These are phyloP conservation scores for Venturia nashicola DNA, from an alignment of 2,329 filamentous ascomycete genomes.

Conservation along the genomic window DNA sequence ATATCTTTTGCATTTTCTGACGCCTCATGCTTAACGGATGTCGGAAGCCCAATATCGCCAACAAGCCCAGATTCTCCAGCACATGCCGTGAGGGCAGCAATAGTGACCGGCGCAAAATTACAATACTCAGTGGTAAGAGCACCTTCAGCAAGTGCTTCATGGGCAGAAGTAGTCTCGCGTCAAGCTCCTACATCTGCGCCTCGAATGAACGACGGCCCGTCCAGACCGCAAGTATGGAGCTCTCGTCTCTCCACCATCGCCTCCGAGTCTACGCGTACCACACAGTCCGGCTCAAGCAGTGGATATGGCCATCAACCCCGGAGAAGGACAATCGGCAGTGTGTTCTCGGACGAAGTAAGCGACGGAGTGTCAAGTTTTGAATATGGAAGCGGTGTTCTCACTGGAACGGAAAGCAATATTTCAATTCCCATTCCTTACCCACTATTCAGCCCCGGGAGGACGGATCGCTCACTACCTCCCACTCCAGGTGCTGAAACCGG, in stretches of 20 bases:
- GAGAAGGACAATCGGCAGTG: constrained; percentile 8
- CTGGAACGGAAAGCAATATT: constrained; percentile 16
- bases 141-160: constrained; percentile 23
- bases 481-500: constrained; percentile 12
- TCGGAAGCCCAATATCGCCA: constrained; percentile 17
- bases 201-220: constrained; percentile 23
- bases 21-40: constrained; percentile 17
- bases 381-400: constrained; percentile 8
- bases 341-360: constrained; percentile 2
- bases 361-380: constrained; percentile 1
- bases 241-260: constrained; percentile 13
- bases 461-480: constrained; percentile 1
- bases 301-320: neutral
- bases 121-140: constrained; percentile 22
- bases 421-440: constrained; percentile 23
- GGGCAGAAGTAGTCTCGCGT: constrained; percentile 19
- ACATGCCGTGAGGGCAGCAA: constrained; percentile 14
- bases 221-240: constrained; percentile 11
- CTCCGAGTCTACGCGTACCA: constrained; percentile 12
- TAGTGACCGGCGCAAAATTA: constrained; percentile 19
- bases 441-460: constrained; percentile 20
- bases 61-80: constrained; percentile 9
- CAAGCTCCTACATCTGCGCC: constrained; percentile 15
- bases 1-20: constrained; percentile 26
- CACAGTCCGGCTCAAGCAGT: constrained; percentile 3